Conservation (phyloP, 441 rosid genomes). For the Flueggea neowawraea region DNA sequence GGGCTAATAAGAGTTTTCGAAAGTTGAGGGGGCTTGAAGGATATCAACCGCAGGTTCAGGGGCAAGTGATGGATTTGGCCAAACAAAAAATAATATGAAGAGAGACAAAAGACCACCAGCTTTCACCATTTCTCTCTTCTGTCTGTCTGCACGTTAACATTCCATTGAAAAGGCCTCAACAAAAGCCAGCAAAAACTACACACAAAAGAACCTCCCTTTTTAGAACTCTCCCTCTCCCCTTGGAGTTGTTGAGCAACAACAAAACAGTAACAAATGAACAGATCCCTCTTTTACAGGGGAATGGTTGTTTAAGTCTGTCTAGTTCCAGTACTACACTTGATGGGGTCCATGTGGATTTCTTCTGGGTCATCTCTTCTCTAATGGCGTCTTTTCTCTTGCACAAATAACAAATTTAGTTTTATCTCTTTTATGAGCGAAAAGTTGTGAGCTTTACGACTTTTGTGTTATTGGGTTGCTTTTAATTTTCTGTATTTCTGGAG, state of each 20-base stretch:
- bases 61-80: neutral
- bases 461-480: slow-evolving; percentile 1
- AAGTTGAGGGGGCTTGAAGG: no score
- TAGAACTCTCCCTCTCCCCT: neutral
- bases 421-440: slow-evolving; percentile 3
- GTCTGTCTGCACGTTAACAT: neutral
- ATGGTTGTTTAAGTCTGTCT: no score
- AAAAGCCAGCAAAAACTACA: neutral
- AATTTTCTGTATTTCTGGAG: slow-evolving; percentile 9
- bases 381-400: slow-evolving; percentile 2
- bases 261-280: no score
- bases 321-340: no score
- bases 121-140: neutral
- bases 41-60: no score
- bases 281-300: no score
- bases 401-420: neutral
- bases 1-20: no score
- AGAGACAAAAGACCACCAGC: slow-evolving; percentile 4
- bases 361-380: neutral
- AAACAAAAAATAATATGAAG: neutral
- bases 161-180: neutral
- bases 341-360: neutral
- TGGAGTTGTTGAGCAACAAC: neutral
- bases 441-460: neutral
- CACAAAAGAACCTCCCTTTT: neutral